Base-by-base conservation (phyloP, 2,329 filamentous ascomycete genomes). In the Aureobasidium pullulans region DNA sequence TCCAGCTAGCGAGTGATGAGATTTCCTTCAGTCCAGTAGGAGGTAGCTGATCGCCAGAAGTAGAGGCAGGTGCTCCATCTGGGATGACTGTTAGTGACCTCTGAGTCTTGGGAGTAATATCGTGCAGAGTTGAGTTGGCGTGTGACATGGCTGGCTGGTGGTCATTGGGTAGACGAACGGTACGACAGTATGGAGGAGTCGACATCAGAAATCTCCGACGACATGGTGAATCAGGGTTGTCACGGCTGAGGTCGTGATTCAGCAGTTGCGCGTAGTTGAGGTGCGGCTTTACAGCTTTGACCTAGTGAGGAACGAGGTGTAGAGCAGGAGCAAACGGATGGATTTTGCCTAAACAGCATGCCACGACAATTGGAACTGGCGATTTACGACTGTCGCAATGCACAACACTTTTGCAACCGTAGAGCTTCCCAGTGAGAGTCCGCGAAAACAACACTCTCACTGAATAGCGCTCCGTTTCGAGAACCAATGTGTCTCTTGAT, bases 1-100 rank as follows among this genome's bases (percentile, higher is more conserved):
- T 92, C 79, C 90, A 93, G 64, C 86, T 88, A 34, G 88, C 89
- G 19, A 94, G 80, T 63, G 90, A 91, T 66, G 87, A 90, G 70
- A 94, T 93, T 70, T 94, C 90, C 71, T 91, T 92, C 62, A 93
- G 77, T 44, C 76, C 71, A 1, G 74, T 68, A 11, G 76, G 77
- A 49, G 61, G 76, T 67, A 66, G 32, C 5, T 46, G 54, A 6
- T 47, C 42, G 6, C 50, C 52, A 16, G 39, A n/a, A 5, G 40
- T 37, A 1, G 52, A 56, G 23, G 23, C 23, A 6, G 16, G 40
- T 6, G 52, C 40, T 4, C 52, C 52, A 56, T 56, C 52, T 56
- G 15, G 4, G 19, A 44, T 23, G 28, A 6, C 7, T 28, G 52
- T 56, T 29, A 56, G 40, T 19, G 13, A 1, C 43, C n/a, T 11